A percentile compares a stretch with the other conserved stretches of the same genome.
Evolutionary conservation across 139 green algal species (phyloP).

Genomic region (Trebouxia sp.): DNA sequence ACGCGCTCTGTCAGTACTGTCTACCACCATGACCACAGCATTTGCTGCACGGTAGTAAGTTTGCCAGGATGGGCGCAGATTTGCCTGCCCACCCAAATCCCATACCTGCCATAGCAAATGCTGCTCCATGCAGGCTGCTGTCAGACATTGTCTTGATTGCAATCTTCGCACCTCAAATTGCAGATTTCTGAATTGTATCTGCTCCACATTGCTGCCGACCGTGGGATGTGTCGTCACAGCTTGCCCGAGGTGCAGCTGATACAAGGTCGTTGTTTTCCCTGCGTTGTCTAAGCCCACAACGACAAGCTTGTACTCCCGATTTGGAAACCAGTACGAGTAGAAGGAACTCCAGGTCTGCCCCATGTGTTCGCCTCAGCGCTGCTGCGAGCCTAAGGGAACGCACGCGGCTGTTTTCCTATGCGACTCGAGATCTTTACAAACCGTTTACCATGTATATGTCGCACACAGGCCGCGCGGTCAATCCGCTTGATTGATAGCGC

Average conservation of each 20-base stretch:
- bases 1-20: constrained; percentile 85
- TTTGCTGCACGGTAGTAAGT: constrained; percentile 87
- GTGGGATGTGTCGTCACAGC: constrained; percentile 83
- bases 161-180: constrained; percentile 68
- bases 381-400: too few species aligned
- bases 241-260: constrained; percentile 87
- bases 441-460: too few species aligned
- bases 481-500: too few species aligned
- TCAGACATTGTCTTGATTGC: background rate
- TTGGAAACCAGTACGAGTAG: constrained; percentile 67
- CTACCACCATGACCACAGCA: constrained; percentile 81
- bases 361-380: too few species aligned
- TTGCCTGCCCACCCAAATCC: constrained; percentile 90
- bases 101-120: constrained; percentile 50
- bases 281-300: constrained; percentile 92
- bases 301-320: constrained; percentile 85
- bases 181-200: constrained; percentile 78
- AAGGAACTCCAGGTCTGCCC: constrained; percentile 53
- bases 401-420: too few species aligned
- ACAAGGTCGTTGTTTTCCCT: constrained; percentile 93
- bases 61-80: constrained; percentile 82
- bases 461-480: too few species aligned
- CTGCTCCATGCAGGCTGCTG: background rate
- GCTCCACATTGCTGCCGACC: constrained; percentile 89
- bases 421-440: too few species aligned